Evolutionary conservation across 108 stramenopile genomes (phyloP).

Genomic region (Cyclotella cryptica): DNA sequence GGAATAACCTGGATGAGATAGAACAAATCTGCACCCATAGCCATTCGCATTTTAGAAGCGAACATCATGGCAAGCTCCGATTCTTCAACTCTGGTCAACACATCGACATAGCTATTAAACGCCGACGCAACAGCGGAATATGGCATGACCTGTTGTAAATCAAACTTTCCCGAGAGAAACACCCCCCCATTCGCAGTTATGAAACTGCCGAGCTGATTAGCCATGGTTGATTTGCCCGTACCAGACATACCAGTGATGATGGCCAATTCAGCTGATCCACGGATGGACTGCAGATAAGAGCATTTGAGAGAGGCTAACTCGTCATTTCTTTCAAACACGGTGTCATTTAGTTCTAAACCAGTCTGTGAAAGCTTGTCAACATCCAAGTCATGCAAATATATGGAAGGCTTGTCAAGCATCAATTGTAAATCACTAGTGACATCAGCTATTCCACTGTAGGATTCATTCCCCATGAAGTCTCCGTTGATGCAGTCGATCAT

Average conservation of each 20-base stretch:
- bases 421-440: no score
- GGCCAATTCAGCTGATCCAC: conserved; percentile 1
- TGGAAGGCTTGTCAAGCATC: no score
- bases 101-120: conserved; percentile 24
- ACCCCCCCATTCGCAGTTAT: conserved; percentile 11
- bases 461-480: no score
- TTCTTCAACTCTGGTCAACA: background rate
- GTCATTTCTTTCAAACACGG: no score
- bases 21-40: conserved; percentile 14
- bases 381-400: no score
- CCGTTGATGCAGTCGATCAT: no score
- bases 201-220: background rate
- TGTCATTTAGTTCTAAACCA: no score
- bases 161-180: conserved; percentile 35
- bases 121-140: conserved; percentile 19
- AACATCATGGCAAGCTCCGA: background rate
- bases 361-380: no score
- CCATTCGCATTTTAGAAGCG: background rate
- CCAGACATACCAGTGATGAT: background rate
- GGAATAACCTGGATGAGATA: conserved; percentile 20
- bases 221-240: background rate
- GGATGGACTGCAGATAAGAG: no score
- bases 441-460: no score
- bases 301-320: background rate
- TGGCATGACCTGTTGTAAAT: conserved; percentile 8